Percentiles rank a stretch among this genome's conserved stretches.
These are phyloP conservation scores for Paramecium sexaurelia DNA, from an alignment of 73 alveolate species.

Conservation along the genomic window DNA sequence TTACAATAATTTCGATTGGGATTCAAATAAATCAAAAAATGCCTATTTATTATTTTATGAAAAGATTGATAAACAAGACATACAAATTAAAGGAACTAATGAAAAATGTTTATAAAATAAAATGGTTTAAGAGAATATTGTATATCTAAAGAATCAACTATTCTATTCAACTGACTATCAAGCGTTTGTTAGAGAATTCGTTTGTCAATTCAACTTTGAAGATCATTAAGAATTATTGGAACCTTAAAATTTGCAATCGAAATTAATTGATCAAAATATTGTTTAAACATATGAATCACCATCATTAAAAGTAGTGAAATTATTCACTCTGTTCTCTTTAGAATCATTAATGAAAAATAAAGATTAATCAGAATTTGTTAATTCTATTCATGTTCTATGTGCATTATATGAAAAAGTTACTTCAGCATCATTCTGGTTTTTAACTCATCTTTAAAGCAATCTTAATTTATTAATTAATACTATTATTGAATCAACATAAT, in stretches of 20 bases:
- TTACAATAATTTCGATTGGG: slow-evolving; percentile 38
- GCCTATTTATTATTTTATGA: slow-evolving; percentile 53
- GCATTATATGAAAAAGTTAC: slow-evolving; percentile 1
- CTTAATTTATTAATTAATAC: not conserved
- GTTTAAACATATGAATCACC: not conserved
- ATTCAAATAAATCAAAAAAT: slow-evolving; percentile 16
- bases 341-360: slow-evolving; percentile 35
- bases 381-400: not conserved
- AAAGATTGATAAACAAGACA: not conserved
- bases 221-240: not conserved
- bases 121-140: not conserved
- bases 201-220: not conserved
- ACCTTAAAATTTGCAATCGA: not conserved
- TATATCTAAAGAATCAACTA: not conserved
- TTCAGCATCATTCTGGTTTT: slow-evolving; percentile 48
- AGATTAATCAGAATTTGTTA: slow-evolving; percentile 14
- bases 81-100: not conserved
- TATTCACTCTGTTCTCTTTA: not conserved
- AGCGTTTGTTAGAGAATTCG: slow-evolving; percentile 25
- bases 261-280: not conserved
- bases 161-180: slow-evolving; percentile 11
- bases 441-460: not conserved
- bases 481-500: not conserved
- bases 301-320: slow-evolving; percentile 11
- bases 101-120: not conserved